Evolutionary conservation across 192 early-diverging fungal species (phyloP).

Genomic region (Chytriomyces sp.): DNA sequence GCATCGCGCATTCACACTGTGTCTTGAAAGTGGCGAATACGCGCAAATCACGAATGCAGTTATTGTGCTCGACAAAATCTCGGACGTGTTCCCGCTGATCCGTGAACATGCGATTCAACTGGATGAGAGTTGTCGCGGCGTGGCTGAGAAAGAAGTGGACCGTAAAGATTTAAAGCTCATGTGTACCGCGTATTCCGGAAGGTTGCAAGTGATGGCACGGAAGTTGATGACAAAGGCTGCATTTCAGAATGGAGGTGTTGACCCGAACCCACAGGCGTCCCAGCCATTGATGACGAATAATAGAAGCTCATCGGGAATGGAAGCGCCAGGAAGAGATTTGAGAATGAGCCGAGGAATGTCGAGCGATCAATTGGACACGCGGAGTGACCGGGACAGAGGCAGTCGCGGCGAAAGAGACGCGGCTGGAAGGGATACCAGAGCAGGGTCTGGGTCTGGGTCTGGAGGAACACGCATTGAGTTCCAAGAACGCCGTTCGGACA

Average conservation of each 20-base stretch:
- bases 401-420: not conserved
- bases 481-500: no score
- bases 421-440: slow-evolving; percentile 5
- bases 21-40: slow-evolving; percentile 67
- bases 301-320: not conserved
- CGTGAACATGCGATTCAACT: slow-evolving; percentile 61
- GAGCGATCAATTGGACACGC: not conserved
- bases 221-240: slow-evolving; percentile 17
- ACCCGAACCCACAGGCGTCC: not conserved
- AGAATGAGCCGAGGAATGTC: not conserved
- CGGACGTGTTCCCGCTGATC: slow-evolving; percentile 66
- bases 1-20: slow-evolving; percentile 31
- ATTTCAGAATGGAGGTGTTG: slow-evolving; percentile 25
- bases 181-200: slow-evolving; percentile 61
- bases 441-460: not conserved
- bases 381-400: slow-evolving; percentile 17
- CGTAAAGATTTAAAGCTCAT: slow-evolving; percentile 76
- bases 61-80: slow-evolving; percentile 69
- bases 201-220: slow-evolving; percentile 21
- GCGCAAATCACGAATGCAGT: slow-evolving; percentile 78
- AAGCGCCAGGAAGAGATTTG: not conserved
- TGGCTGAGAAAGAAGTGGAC: slow-evolving; percentile 59
- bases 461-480: no score
- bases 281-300: no score
- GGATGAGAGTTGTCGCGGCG: slow-evolving; percentile 43